These are phyloP conservation scores for Phyllachora maydis DNA, from an alignment of 2,329 filamentous ascomycete genomes.

Conservation along the genomic window DNA sequence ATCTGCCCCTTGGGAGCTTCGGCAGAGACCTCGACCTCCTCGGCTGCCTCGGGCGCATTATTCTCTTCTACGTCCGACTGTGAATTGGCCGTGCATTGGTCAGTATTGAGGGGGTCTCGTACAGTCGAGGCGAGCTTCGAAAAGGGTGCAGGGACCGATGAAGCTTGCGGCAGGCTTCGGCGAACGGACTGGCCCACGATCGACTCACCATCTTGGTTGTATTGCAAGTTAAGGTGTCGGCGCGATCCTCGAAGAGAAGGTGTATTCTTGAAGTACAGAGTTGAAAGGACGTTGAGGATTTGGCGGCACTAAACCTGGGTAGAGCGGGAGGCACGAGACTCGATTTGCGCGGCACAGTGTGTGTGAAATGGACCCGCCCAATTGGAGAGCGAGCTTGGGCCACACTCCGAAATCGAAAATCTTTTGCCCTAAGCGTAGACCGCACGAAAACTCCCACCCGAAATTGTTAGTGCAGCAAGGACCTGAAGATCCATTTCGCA, in stretches of 20 bases:
- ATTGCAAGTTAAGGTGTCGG: conserved; percentile 32
- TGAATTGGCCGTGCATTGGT: too few relatives aligned
- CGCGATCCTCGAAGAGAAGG: conserved; percentile 45
- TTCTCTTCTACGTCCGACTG: conserved; percentile 99
- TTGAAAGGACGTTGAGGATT: conserved; percentile 1
- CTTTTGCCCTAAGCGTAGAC: conserved; percentile 1
- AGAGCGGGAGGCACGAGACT: conserved; percentile 1
- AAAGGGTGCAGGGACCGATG: too few relatives aligned
- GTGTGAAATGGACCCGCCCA: neutral
- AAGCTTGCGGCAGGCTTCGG: too few relatives aligned
- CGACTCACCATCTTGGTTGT: conserved; percentile 39
- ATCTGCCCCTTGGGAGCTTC: conserved; percentile 85
- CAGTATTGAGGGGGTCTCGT: too few relatives aligned
- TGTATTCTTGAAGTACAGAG: conserved; percentile 1
- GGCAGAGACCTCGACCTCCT: conserved; percentile 91
- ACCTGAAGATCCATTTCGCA: too few relatives aligned
- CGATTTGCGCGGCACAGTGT: conserved; percentile 1
- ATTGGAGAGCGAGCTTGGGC: neutral
- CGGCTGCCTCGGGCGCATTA: conserved; percentile 59
- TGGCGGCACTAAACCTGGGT: too few relatives aligned
- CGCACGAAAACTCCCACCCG: too few relatives aligned
- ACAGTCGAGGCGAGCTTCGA: too few relatives aligned
- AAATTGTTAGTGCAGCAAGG: too few relatives aligned
- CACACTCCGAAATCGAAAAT: too few relatives aligned
- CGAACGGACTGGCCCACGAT: neutral